These are phyloP conservation scores for Pyrenula massariospora DNA, from an alignment of 495 filamentous ascomycete genomes.

Conservation along the genomic window DNA sequence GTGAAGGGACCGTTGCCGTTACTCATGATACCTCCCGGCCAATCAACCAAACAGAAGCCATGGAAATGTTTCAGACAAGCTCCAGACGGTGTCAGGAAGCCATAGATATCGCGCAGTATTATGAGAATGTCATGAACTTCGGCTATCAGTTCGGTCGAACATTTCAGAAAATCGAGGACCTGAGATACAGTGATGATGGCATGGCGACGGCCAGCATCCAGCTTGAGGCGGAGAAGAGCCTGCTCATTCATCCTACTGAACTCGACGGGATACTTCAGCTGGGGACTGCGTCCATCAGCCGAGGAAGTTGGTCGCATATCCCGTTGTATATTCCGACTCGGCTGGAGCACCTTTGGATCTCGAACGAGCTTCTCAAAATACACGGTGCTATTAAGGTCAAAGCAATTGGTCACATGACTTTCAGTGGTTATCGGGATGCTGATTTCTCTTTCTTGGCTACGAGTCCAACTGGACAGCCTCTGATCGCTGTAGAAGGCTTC, in stretches of 20 bases:
- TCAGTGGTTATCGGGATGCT: not conserved
- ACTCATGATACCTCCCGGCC: too few species aligned
- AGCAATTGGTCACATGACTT: not conserved
- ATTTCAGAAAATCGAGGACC: conserved; percentile 14
- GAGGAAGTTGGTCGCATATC: not conserved
- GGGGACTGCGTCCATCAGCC: not conserved
- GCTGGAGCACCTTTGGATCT: not conserved
- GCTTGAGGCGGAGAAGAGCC: not conserved
- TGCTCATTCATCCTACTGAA: conserved; percentile 1
- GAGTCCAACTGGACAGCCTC: not conserved
- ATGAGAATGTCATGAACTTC: conserved; percentile 10
- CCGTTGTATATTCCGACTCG: not conserved
- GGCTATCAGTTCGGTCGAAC: conserved; percentile 14
- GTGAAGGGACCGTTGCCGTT: conserved; percentile 5
- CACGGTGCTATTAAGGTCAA: not conserved
- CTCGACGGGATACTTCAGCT: not conserved
- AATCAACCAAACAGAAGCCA: not conserved
- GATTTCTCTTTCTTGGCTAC: not conserved
- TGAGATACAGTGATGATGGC: conserved; percentile 10
- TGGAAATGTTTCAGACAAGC: not conserved
- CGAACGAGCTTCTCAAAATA: not conserved
- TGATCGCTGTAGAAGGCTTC: not conserved
- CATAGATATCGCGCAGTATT: conserved; percentile 11
- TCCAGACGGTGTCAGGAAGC: not conserved
- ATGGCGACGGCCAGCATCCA: conserved; percentile 8